phyloP scores from a whole-genome alignment of 2,329 filamentous ascomycete genomes.

The Emergomyces orientalis region DNA sequence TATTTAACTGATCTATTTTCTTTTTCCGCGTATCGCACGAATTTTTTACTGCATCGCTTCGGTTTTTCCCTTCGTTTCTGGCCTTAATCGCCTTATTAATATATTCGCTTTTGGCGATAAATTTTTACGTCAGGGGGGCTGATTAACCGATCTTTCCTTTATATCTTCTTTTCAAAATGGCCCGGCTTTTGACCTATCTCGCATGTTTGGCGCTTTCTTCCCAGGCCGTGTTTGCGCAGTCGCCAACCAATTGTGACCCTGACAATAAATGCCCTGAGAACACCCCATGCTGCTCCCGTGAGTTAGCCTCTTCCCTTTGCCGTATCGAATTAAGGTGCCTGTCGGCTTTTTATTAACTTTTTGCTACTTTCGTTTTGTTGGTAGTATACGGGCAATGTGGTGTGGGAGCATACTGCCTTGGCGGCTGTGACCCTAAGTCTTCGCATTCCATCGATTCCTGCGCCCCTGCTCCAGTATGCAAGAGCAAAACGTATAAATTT shows the following conservation, averaged over 20 bases:
- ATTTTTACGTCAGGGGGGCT: background rate
- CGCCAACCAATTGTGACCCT: conserved; percentile 31
- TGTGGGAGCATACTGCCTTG: conserved; percentile 87
- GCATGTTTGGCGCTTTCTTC: conserved; percentile 27
- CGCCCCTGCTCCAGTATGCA: conserved; percentile 72
- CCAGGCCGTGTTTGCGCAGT: conserved; percentile 25
- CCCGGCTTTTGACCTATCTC: conserved; percentile 27
- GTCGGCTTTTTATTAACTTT: background rate
- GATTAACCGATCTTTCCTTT: background rate
- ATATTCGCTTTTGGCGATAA: background rate
- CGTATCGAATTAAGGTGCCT: background rate
- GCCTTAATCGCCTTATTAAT: background rate
- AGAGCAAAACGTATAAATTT: conserved; percentile 65
- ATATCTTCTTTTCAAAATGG: conserved; percentile 22
- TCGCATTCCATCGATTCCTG: conserved; percentile 79
- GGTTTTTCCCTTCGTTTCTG: conserved; percentile 18
- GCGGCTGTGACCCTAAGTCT: conserved; percentile 82
- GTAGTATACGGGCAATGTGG: conserved; percentile 88
- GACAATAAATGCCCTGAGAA: conserved; percentile 58
- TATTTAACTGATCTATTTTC: conserved; percentile 5
- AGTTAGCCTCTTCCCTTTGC: conserved; percentile 31
- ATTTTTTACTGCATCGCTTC: background rate
- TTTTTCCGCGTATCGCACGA: background rate
- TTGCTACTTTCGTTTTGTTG: background rate
- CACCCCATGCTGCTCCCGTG: conserved; percentile 72